Evolutionary conservation across 164 flowering plant species (phyloP).

Genomic region (Chloranthus sessilifolius): DNA sequence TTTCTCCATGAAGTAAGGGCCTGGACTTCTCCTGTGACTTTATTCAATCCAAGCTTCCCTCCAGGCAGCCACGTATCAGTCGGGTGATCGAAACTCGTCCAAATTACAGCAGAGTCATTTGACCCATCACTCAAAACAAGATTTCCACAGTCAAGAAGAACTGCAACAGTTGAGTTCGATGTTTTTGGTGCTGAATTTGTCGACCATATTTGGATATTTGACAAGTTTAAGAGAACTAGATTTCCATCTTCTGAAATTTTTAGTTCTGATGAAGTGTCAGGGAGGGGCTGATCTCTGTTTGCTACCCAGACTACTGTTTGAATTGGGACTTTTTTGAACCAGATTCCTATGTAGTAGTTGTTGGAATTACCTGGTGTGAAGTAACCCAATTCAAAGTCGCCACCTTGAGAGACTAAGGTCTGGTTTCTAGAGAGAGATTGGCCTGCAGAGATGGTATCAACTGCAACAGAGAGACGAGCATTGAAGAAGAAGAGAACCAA

Average conservation of each 20-base stretch:
- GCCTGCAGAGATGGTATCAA: slow-evolving; percentile 13
- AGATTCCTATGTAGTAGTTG: slow-evolving; percentile 20
- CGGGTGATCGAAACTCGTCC: slow-evolving; percentile 14
- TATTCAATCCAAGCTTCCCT: slow-evolving; percentile 6
- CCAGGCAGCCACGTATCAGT: slow-evolving; percentile 12
- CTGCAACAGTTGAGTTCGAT: slow-evolving; percentile 1
- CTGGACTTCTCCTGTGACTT: slow-evolving; percentile 3
- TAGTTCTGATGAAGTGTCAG: slow-evolving; percentile 14
- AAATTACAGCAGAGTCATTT: background rate
- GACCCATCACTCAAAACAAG: slow-evolving; percentile 17
- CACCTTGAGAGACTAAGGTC: slow-evolving; percentile 16
- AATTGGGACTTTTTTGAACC: slow-evolving; percentile 14
- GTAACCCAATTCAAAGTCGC: slow-evolving; percentile 19
- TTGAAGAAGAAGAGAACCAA: background rate
- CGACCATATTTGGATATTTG: slow-evolving; percentile 8
- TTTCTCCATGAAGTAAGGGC: slow-evolving; percentile 14
- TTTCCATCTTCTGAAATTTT: slow-evolving; percentile 28
- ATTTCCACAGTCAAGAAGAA: slow-evolving; percentile 20
- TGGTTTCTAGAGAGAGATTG: slow-evolving; percentile 16
- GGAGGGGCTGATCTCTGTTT: slow-evolving; percentile 20
- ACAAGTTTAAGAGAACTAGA: slow-evolving; percentile 8
- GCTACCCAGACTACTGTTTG: slow-evolving; percentile 25
- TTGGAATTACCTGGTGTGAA: slow-evolving; percentile 16
- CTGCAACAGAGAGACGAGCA: background rate
- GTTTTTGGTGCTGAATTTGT: slow-evolving; percentile 3